phyloP scores from a whole-genome alignment of 352 stramenopile species.

The Thraustochytrium striatum region DNA sequence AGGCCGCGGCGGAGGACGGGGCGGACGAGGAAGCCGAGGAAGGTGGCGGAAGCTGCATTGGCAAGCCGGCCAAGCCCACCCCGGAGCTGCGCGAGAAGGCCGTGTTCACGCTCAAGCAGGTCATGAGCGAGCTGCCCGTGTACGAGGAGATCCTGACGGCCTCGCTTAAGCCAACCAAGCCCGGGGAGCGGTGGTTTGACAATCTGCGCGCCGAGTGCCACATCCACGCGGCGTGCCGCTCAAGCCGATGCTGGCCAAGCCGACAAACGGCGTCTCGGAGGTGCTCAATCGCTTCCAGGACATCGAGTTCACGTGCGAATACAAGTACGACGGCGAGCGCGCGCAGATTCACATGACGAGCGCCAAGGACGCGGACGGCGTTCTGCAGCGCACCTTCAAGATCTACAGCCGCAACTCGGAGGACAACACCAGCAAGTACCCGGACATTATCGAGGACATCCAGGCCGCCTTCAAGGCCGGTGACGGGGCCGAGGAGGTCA shows the following conservation, averaged over 20 bases:
- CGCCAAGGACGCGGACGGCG: constrained; percentile 37
- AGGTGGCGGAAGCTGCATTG: background rate
- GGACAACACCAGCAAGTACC: constrained; percentile 95
- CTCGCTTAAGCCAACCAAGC: constrained; percentile 64
- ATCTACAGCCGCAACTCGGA: constrained; percentile 98
- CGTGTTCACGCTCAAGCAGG: constrained; percentile 91
- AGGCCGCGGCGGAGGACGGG: background rate
- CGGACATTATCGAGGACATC: constrained; percentile 75
- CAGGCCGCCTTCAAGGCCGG: constrained; percentile 57
- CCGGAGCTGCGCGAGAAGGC: constrained; percentile 13
- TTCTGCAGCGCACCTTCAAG: constrained; percentile 61
- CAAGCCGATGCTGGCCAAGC: constrained; percentile 96
- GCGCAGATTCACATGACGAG: constrained; percentile 73
- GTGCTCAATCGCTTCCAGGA: constrained; percentile 94
- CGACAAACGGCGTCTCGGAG: constrained; percentile 90
- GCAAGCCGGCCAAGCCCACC: constrained; percentile 5
- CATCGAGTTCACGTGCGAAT: constrained; percentile 93
- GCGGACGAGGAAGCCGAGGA: background rate
- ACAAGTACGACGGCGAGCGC: constrained; percentile 99
- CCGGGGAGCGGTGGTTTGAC: constrained; percentile 61
- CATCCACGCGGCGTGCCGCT: constrained; percentile 82
- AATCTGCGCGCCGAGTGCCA: constrained; percentile 28
- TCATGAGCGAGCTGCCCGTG: constrained; percentile 92
- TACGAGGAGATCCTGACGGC: constrained; percentile 88
- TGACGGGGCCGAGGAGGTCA: constrained; percentile 44